Evolutionary conservation across 1,284 basidiomycete genomes (phyloP), one percentile per base, ranked within the genome.

Genomic region (Amylostereum areolatum): DNA sequence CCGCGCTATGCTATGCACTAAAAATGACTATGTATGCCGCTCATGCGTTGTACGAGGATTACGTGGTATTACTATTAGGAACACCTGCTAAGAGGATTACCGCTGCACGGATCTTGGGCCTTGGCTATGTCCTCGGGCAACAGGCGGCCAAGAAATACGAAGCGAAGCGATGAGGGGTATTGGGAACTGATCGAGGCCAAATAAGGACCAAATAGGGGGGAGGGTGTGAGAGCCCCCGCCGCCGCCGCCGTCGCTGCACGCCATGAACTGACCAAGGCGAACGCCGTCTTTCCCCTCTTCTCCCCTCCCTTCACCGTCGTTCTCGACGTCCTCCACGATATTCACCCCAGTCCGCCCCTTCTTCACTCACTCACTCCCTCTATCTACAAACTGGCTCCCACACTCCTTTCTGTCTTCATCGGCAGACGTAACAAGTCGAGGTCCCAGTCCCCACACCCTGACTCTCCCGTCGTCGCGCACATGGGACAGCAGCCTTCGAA

Each of bases 401-500:
- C 85, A 63, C 75, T 90, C 47, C 73, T 90, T 63, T 84, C 85
- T 62, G 82, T 81, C 47, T 77, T 89, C 55, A 76, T 85, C 54
- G 81, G 79, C 57, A 74, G 83, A 66, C 73, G 86, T 54, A 75
- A 79, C 59, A 83, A 77, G 76, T 78, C 81, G 57, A 75, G 86
- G 68, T 74, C 81, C 42, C 80, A 83, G 62, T 87, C 85, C 51
- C 81, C 84, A 43, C 78, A 80, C 59, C 79, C 77, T 49, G 61
- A 63, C 47, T 66, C 66, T 37, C 61, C 64, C 39, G 28, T 63
- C 65, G 27, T 55, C 62, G 45, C 64, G 50, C 65, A 62, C 62
- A 89, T 88, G 83, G 85, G 87, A 68, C 86, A 88, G 65, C 81
- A 85, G 67, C 78, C 81, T 60, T 89, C 87, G 57, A 89, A 85